Evolutionary conservation across 176 grass and related monocot genomes (phyloP), one percentile per base, ranked within the genome.

Genomic region (Oryza meyeriana): DNA sequence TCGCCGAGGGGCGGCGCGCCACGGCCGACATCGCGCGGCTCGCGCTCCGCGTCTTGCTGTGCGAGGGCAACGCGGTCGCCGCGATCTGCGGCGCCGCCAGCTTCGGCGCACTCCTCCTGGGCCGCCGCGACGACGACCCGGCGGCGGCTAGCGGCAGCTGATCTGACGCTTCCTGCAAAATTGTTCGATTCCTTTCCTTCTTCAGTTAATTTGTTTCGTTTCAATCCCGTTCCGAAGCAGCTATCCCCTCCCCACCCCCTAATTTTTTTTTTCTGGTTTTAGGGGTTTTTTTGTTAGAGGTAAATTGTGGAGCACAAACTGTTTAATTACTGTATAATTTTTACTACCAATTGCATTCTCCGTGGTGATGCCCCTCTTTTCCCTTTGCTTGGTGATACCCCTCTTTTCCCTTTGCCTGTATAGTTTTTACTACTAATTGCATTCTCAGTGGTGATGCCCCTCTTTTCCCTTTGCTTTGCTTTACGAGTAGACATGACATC

Each of bases 1-100:
- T 98, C 57, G 86, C 79, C 18, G 95, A 98, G 50, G 95, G 74
- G 1, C 48, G 66, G 0, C 85, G 90, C 74, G 86, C 84, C 74
- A 94, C 92, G 4, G 85, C 75, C 61, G 92, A 97, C 77, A 92
- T 97, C 66, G 85, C 87, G 1, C 70, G 69, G 10, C 57, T 97
- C 59, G 90, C 90, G 13, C 28, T 92, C 74, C 88, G 87, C 71
- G 77, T 92, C 8, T 71, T 96, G 32, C 22, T 90, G 3, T 81
- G 91, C 10, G 90, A 96, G 74, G 93, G 90, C 2, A 96, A 90
- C 75, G 66, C 80, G 13, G 83, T 88, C 27, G 90, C 93, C 4
- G 90, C 76, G 18, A 39, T 96, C 48, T 92, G 85, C 39, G 93
- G 90, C 27, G 83, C 45, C 18, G 70, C 72, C 3, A 92, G 90